Evolutionary conservation across 805 yeast genomes (phyloP).

Genomic region (Metschnikowia santaceciliae): DNA sequence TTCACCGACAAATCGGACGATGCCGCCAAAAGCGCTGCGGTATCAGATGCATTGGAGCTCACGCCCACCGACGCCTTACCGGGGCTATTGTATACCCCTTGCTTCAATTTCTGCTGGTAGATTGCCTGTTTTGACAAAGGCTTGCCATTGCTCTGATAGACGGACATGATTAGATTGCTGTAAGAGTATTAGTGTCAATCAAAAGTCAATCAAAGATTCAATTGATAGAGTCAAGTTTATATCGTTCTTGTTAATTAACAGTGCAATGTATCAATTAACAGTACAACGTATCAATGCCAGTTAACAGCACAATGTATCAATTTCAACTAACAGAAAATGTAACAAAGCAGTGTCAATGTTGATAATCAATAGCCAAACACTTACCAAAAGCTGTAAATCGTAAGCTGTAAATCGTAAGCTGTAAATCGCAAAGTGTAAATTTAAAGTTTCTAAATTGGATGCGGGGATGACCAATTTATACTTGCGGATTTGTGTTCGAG

Average conservation of each 20-base stretch:
- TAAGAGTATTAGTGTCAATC: neutral
- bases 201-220: neutral
- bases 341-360: too few relatives aligned
- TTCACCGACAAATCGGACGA: slow-evolving; percentile 59
- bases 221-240: neutral
- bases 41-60: slow-evolving; percentile 62
- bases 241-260: neutral
- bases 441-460: too few relatives aligned
- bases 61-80: slow-evolving; percentile 55
- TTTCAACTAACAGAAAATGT: too few relatives aligned
- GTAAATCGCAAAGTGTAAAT: too few relatives aligned
- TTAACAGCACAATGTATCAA: neutral
- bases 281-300: too few relatives aligned
- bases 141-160: slow-evolving; percentile 66
- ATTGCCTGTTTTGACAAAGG: slow-evolving; percentile 72
- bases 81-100: slow-evolving; percentile 58
- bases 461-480: too few relatives aligned
- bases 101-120: slow-evolving; percentile 68
- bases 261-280: too few relatives aligned
- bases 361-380: too few relatives aligned
- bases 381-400: too few relatives aligned
- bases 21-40: slow-evolving; percentile 75
- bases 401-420: too few relatives aligned
- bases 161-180: slow-evolving; percentile 32
- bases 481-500: too few relatives aligned